Evolutionary conservation across 805 yeast species (phyloP).

Genomic region (Hanseniaspora guilliermondii): DNA sequence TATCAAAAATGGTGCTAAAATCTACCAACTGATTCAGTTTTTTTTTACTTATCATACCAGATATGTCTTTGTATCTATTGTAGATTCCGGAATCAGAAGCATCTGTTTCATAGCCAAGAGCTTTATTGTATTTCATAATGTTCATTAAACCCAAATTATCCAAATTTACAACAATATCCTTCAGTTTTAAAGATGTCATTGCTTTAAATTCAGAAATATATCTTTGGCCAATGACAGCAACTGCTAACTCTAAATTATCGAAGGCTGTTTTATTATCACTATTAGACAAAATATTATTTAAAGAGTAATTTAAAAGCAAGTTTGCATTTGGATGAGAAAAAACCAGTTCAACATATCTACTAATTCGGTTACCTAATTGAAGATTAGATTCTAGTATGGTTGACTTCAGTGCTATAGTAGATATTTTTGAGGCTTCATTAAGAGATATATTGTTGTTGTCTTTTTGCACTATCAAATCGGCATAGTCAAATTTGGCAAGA

Average conservation of each 20-base stretch:
- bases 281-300: slow-evolving; percentile 44
- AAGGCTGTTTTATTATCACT: slow-evolving; percentile 49
- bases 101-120: background rate
- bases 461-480: background rate
- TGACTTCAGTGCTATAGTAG: background rate
- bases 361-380: slow-evolving; percentile 19
- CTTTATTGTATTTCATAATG: background rate
- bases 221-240: slow-evolving; percentile 46
- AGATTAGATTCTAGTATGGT: slow-evolving; percentile 22
- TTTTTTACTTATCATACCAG: background rate
- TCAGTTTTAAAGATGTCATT: slow-evolving; percentile 40
- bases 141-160: slow-evolving; percentile 49
- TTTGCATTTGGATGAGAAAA: slow-evolving; percentile 35
- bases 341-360: slow-evolving; percentile 19
- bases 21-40: background rate
- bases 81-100: background rate
- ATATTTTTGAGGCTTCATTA: background rate
- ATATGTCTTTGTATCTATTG: background rate
- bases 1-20: slow-evolving; percentile 7
- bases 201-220: slow-evolving; percentile 37
- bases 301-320: slow-evolving; percentile 45
- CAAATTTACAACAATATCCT: slow-evolving; percentile 38
- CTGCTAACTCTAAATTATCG: slow-evolving; percentile 37
- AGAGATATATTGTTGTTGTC: background rate
- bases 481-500: background rate